Percentiles rank a stretch among this genome's conserved stretches.
Conservation (phyloP, 1,284 basidiomycete species). For the Rhodofomes roseus region DNA sequence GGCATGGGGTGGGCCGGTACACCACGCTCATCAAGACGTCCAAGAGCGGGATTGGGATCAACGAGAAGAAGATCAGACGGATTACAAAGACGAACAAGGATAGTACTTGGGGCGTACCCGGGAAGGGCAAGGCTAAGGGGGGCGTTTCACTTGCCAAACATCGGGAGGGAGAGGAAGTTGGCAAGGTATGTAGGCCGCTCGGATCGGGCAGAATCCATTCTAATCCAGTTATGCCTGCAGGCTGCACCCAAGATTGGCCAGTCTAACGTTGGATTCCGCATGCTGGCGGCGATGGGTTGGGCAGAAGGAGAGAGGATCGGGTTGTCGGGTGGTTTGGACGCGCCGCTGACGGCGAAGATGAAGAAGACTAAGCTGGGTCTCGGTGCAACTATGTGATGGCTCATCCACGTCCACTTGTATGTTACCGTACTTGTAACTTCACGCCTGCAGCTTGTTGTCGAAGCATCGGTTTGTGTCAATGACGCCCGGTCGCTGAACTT, state of each 20-base stretch:
- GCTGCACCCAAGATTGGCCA: conserved; percentile 72
- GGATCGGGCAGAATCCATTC: not conserved
- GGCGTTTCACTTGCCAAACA: conserved; percentile 38
- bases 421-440: not conserved
- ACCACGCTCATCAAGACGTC: conserved; percentile 71
- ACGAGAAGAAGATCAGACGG: conserved; percentile 57
- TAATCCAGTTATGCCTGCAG: conserved; percentile 22
- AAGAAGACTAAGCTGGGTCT: conserved; percentile 73
- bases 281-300: conserved; percentile 81
- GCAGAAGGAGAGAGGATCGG: conserved; percentile 67
- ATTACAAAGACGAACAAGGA: conserved; percentile 41
- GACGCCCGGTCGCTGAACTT: no score
- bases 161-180: conserved; percentile 73
- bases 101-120: conserved; percentile 30
- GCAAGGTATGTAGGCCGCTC: conserved; percentile 44
- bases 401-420: not conserved
- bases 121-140: conserved; percentile 26
- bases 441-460: no score
- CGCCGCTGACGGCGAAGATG: conserved; percentile 66
- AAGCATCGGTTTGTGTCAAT: no score
- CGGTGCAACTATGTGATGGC: conserved; percentile 43
- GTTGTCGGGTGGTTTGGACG: conserved; percentile 56
- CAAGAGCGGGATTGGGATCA: conserved; percentile 44
- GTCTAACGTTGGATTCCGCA: conserved; percentile 70
- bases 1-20: conserved; percentile 57